These are phyloP conservation scores for Lepiota venenata DNA, from an alignment of 768 basidiomycete genomes.

Conservation along the genomic window DNA sequence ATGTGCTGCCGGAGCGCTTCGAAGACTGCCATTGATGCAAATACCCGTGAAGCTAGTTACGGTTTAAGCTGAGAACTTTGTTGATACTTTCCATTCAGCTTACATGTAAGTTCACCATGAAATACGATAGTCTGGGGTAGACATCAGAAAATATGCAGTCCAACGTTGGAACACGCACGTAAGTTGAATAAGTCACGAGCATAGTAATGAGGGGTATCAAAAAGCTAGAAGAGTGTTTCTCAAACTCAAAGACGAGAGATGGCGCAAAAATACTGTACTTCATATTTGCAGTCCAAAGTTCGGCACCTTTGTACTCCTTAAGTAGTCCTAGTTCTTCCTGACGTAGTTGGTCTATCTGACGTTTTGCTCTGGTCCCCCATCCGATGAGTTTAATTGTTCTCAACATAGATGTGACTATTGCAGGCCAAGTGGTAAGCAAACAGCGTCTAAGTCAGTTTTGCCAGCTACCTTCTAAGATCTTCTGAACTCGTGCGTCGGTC, in stretches of 20 bases:
- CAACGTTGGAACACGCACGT: constrained; percentile 20
- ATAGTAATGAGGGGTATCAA: constrained; percentile 62
- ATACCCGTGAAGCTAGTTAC: constrained; percentile 36
- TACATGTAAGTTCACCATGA: constrained; percentile 32
- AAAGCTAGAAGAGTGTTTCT: constrained; percentile 31
- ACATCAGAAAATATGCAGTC: background rate
- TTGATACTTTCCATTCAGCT: background rate
- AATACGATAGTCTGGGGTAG: constrained; percentile 28
- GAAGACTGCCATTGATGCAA: constrained; percentile 58
- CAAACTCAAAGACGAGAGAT: background rate
- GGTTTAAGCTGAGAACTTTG: background rate
- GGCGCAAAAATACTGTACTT: background rate
- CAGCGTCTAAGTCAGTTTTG: background rate
- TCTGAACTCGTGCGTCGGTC: constrained; percentile 56
- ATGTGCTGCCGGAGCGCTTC: constrained; percentile 55
- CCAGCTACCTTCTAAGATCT: constrained; percentile 51
- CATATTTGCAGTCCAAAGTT: constrained; percentile 30
- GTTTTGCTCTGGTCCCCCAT: constrained; percentile 56
- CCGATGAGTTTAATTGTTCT: constrained; percentile 74
- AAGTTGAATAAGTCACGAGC: constrained; percentile 60
- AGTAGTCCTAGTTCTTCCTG: constrained; percentile 57
- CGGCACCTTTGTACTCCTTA: constrained; percentile 48
- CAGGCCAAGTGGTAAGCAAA: background rate
- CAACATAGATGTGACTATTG: constrained; percentile 19
- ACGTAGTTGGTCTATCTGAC: constrained; percentile 51